phyloP scores from a whole-genome alignment of 768 basidiomycete species.

The Mycena filopes region DNA sequence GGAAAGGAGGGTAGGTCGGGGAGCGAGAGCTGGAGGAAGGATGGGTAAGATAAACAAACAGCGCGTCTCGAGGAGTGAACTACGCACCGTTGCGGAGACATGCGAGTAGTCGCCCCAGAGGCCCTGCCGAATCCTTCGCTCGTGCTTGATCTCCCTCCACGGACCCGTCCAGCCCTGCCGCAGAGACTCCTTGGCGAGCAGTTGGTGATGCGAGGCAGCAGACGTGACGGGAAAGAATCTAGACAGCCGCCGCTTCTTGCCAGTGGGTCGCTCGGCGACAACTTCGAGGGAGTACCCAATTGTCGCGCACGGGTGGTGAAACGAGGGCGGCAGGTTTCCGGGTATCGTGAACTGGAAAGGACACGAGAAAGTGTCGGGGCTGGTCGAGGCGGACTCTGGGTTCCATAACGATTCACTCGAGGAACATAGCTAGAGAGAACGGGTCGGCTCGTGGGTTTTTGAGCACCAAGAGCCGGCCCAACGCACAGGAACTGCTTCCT shows the following conservation, averaged over 20 bases:
- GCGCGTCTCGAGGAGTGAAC: too few relatives aligned
- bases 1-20: background rate
- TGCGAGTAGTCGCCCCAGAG: conserved; percentile 21
- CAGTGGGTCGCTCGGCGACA: conserved; percentile 9
- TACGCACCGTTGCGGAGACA: background rate
- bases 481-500: background rate
- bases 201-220: conserved; percentile 2
- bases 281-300: conserved; percentile 19
- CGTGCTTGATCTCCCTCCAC: background rate
- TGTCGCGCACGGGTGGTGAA: background rate
- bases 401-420: background rate
- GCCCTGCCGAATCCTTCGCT: conserved; percentile 10
- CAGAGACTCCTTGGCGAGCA: conserved; percentile 12
- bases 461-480: background rate
- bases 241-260: conserved; percentile 12
- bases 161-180: conserved; percentile 17
- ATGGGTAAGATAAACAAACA: too few relatives aligned
- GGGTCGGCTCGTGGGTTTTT: background rate
- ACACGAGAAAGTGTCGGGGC: background rate
- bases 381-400: too few relatives aligned
- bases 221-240: conserved; percentile 18
- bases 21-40: background rate
- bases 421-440: background rate
- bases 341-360: conserved; percentile 26
- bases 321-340: conserved; percentile 15